phyloP scores from a whole-genome alignment of 2,329 filamentous ascomycete genomes.

The Cordyceps javanica region DNA sequence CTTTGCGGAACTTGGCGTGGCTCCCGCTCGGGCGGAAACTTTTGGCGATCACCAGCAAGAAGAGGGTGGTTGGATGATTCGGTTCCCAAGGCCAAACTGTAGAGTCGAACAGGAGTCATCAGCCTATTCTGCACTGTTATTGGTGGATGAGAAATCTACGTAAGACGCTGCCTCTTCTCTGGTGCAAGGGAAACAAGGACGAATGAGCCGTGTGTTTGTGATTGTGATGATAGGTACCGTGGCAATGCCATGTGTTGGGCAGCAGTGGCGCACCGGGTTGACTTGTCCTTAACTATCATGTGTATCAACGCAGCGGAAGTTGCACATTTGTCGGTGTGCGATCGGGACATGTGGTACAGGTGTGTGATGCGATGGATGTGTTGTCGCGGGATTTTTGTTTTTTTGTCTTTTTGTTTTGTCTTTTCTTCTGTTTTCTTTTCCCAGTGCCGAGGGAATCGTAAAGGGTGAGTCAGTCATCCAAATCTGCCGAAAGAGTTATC shows the following conservation, averaged over 20 bases:
- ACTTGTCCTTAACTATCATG: constrained; percentile 2
- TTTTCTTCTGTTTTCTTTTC: not conserved
- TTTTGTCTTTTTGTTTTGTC: not conserved
- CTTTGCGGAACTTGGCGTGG: not conserved
- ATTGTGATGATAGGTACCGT: not conserved
- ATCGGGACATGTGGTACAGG: not conserved
- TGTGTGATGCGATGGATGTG: constrained; percentile 5
- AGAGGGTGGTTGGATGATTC: not conserved
- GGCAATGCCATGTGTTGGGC: not conserved
- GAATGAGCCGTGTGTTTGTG: constrained; percentile 4
- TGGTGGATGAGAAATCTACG: not conserved
- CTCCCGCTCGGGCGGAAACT: not conserved
- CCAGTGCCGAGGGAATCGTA: not conserved
- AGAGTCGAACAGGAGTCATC: not conserved
- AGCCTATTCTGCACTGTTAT: not conserved
- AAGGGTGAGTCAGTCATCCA: constrained; percentile 2
- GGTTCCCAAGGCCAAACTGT: too few species aligned
- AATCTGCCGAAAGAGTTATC: not conserved
- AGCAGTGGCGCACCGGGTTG: not conserved
- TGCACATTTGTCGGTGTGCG: constrained; percentile 7
- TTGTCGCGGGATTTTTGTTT: constrained; percentile 2
- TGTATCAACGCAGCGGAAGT: not conserved
- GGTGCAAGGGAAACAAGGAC: not conserved
- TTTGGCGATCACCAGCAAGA: not conserved
- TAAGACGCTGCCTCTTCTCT: not conserved